Base-by-base conservation (phyloP, 2,329 filamentous ascomycete genomes). In the Paracoccidioides lutzii region DNA sequence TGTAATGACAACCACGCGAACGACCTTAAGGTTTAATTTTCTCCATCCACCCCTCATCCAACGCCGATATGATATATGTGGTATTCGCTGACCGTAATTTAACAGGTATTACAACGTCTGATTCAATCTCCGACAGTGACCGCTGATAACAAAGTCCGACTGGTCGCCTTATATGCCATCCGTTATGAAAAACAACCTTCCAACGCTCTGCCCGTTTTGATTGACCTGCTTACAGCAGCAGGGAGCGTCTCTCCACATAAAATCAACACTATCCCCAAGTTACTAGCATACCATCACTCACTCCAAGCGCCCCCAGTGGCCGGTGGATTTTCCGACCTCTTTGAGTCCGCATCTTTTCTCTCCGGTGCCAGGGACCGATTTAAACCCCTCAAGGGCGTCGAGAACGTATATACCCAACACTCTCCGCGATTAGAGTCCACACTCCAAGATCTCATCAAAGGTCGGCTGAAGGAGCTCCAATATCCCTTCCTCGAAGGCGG, bases 391-490 rank as follows among this genome's bases (percentile, higher is more conserved):
- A 96, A 97, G 67, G 93, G 93, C 1, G 93, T 98, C 0, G 94
- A 98, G 69, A 98, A 98, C 64, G 93, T 98, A 33, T 98, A 98
- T 69, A 98, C 93, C 0, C 94, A 98, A 69, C 93, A 98, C 70
- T 94, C 89, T 5, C 90, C 94, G 0, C 79, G 89, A 28, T 72
- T 98, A 14, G 90, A 96, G 69, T 81, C 81, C 30, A 97, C 90
- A 0, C 74, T 98, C 15, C 91, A 96, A 67, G 91, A 91, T 63
- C 76, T 98, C 53, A 90, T 97, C 74, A 96, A 95, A 67, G 94
- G 93, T 0, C 82, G 87, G 35, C 73, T 98, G 57, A 86, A 83
- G 64, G 88, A 95, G 65, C 81, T 90, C 61, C 82, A 93, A 59
- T 97, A 95, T 66, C 94, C 93, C 0, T 98, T 97, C 66, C 81